phyloP scores from a whole-genome alignment of 768 basidiomycete genomes.

The Lactarius sp. region DNA sequence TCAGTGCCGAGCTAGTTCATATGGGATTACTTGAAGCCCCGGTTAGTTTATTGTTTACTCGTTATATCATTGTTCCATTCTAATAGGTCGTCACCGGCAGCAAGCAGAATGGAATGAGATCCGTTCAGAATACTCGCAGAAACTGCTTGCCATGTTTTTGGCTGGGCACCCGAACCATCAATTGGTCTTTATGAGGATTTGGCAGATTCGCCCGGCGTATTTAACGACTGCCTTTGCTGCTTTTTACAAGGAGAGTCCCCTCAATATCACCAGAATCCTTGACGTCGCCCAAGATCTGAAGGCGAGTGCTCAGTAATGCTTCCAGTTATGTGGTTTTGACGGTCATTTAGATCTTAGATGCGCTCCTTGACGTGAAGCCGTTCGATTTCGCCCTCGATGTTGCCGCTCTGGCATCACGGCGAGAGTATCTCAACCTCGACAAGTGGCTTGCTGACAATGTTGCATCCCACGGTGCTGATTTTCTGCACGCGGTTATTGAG shows the following conservation, averaged over 20 bases:
- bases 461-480: constrained; percentile 73
- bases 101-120: constrained; percentile 86
- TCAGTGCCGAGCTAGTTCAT: constrained; percentile 90
- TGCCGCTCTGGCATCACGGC: constrained; percentile 85
- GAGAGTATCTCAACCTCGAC: constrained; percentile 93
- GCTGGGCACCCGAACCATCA: constrained; percentile 93
- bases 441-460: constrained; percentile 95
- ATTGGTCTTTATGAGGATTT: constrained; percentile 94
- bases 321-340: not conserved
- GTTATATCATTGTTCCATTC: constrained; percentile 12
- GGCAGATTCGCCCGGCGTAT: constrained; percentile 85
- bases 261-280: constrained; percentile 90
- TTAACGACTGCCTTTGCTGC: constrained; percentile 85
- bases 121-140: constrained; percentile 80
- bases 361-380: constrained; percentile 84
- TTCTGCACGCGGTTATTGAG: constrained; percentile 79
- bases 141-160: constrained; percentile 84
- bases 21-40: constrained; percentile 89
- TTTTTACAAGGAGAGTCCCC: constrained; percentile 86
- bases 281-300: constrained; percentile 96
- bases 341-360: constrained; percentile 71
- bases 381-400: constrained; percentile 91
- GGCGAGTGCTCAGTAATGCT: constrained; percentile 39
- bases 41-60: constrained; percentile 44
- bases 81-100: constrained; percentile 33